A percentile compares a stretch with the other conserved stretches of the same genome.
Evolutionary conservation across 2,329 filamentous ascomycete species (phyloP).

Genomic region (Akanthomyces lecanii): DNA sequence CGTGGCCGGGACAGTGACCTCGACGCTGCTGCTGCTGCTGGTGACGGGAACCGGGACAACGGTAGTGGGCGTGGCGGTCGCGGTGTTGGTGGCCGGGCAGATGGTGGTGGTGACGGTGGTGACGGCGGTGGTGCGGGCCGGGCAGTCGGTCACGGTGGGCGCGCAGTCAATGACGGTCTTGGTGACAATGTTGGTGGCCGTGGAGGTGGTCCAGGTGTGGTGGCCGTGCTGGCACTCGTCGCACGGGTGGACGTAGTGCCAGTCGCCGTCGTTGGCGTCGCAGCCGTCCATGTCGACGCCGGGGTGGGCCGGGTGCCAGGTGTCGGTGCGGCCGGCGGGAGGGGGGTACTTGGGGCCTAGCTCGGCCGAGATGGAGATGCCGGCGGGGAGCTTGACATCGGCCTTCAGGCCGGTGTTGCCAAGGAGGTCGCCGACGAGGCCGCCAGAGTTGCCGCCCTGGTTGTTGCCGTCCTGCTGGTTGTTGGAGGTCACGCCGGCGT

Average conservation of each 20-base stretch:
- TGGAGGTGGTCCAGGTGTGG: constrained; percentile 39
- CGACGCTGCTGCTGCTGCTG: not conserved
- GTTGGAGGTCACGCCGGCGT: constrained; percentile 12
- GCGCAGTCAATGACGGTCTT: constrained; percentile 39
- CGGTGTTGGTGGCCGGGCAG: constrained; percentile 36
- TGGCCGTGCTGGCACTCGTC: constrained; percentile 24
- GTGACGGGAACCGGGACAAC: not conserved
- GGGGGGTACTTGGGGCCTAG: constrained; percentile 24
- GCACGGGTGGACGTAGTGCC: constrained; percentile 36
- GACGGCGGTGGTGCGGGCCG: constrained; percentile 36
- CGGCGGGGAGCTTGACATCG: constrained; percentile 13
- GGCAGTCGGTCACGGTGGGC: constrained; percentile 34
- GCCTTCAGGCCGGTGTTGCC: constrained; percentile 6
- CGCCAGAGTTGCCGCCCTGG: constrained; percentile 7
- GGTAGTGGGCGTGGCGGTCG: constrained; percentile 10
- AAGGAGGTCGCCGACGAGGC: not conserved
- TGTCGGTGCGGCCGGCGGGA: constrained; percentile 25
- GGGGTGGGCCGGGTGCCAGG: constrained; percentile 36
- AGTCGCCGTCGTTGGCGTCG: constrained; percentile 28
- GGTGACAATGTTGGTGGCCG: constrained; percentile 35
- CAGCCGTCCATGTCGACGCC: constrained; percentile 35
- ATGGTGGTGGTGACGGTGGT: constrained; percentile 40
- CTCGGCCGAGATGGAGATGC: constrained; percentile 13
- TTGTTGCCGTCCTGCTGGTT: not conserved
- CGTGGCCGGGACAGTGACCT: constrained; percentile 5